A percentile compares a stretch with the other conserved stretches of the same genome.
These are phyloP conservation scores for Stylosanthes scabra DNA, from an alignment of 331 rosid species.

Conservation along the genomic window DNA sequence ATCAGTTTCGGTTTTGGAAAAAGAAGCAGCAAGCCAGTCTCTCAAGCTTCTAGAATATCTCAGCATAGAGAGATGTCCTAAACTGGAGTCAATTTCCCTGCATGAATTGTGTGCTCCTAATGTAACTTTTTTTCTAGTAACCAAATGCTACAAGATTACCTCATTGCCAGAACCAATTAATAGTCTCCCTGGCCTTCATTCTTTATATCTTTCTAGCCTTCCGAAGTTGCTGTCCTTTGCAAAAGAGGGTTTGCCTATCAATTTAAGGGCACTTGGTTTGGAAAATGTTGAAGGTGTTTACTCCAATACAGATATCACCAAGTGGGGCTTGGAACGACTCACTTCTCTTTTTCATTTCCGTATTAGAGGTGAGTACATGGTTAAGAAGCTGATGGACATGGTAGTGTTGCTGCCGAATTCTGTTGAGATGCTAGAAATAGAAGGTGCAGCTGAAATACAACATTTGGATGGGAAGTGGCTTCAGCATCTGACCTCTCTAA, in stretches of 20 bases:
- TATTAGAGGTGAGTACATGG: not conserved
- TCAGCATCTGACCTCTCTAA: conserved; percentile 17
- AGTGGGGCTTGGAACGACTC: conserved; percentile 14
- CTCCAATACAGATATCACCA: not conserved
- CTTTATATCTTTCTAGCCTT: no score
- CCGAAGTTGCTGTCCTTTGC: no score
- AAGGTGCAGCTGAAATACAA: not conserved
- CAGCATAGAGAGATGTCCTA: fast-evolving
- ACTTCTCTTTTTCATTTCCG: not conserved
- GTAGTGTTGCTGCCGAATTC: conserved; percentile 25
- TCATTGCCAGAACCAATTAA: conserved; percentile 6
- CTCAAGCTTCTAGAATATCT: not conserved
- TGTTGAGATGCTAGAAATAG: not conserved
- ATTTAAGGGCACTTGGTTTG: no score
- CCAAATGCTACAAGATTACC: not conserved
- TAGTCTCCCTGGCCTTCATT: not conserved
- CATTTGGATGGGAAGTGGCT: conserved; percentile 15
- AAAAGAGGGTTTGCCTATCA: no score
- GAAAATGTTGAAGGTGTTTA: no score
- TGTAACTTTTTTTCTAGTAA: not conserved
- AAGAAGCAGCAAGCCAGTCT: not conserved
- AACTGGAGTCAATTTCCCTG: conserved; percentile 8
- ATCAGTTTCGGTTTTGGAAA: conserved; percentile 7
- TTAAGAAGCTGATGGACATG: not conserved
- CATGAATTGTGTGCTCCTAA: conserved; percentile 22